phyloP scores from a whole-genome alignment of 208 protist species.

The Leishmania tropica region DNA sequence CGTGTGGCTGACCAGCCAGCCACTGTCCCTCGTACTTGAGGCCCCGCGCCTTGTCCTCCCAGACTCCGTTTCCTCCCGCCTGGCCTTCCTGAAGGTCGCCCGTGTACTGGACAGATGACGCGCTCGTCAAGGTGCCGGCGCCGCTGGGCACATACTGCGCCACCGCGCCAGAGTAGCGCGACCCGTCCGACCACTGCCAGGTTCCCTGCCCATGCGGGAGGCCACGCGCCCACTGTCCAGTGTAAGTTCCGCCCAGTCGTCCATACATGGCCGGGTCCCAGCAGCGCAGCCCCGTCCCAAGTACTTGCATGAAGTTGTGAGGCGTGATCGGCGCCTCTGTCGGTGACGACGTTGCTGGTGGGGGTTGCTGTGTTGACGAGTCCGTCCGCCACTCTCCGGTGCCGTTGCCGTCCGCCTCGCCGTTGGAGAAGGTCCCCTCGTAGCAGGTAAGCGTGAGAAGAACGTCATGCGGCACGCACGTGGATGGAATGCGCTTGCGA shows the following conservation, averaged over 20 bases:
- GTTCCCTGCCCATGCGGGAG: conserved; percentile 65
- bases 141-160: conserved; percentile 48
- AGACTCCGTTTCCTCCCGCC: conserved; percentile 49
- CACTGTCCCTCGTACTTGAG: conserved; percentile 67
- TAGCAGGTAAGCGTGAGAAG: conserved; percentile 56
- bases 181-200: conserved; percentile 70
- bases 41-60: conserved; percentile 31
- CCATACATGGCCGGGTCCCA: conserved; percentile 31
- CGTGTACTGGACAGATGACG: conserved; percentile 45
- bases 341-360: neutral
- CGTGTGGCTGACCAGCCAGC: conserved; percentile 57
- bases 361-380: neutral
- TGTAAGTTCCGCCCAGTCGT: conserved; percentile 60
- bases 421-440: conserved; percentile 71
- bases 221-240: conserved; percentile 58
- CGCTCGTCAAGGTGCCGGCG: conserved; percentile 38
- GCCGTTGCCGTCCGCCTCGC: conserved; percentile 67
- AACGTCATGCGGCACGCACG: conserved; percentile 8
- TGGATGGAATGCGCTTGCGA: conserved; percentile 11
- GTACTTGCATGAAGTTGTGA: conserved; percentile 10
- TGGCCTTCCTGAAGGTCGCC: conserved; percentile 57
- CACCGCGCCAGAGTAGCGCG: conserved; percentile 61
- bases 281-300: conserved; percentile 19
- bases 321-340: conserved; percentile 4
- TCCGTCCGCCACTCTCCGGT: conserved; percentile 47